Conservation (phyloP, 768 basidiomycete genomes). For the Trametes gibbosa region DNA sequence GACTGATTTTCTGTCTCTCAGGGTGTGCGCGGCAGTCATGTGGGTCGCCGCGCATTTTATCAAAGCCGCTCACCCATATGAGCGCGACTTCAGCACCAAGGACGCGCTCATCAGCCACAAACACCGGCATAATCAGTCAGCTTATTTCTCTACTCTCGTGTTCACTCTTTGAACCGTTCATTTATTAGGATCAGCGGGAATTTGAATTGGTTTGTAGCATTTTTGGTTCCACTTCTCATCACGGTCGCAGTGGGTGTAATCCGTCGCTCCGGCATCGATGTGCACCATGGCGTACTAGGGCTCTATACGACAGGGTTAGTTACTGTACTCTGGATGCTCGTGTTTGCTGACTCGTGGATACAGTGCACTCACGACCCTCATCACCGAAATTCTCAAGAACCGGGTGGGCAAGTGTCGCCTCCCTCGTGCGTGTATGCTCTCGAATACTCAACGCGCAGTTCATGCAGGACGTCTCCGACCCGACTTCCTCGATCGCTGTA, state of each 20-base stretch:
- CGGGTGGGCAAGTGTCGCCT: conserved; percentile 44
- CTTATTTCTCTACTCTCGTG: background rate
- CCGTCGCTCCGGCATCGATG: conserved; percentile 45
- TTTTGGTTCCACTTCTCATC: conserved; percentile 44
- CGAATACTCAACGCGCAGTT: background rate
- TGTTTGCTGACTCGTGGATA: background rate
- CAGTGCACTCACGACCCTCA: conserved; percentile 45
- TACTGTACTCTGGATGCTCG: too few species aligned
- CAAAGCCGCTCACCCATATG: conserved; percentile 36
- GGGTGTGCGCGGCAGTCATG: conserved; percentile 27
- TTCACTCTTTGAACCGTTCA: background rate
- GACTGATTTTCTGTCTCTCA: background rate
- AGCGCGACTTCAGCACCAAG: conserved; percentile 46
- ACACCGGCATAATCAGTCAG: conserved; percentile 48
- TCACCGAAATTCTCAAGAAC: conserved; percentile 55
- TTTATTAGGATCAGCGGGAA: conserved; percentile 44
- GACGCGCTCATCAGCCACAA: conserved; percentile 55
- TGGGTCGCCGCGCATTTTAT: conserved; percentile 44
- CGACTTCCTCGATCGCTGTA: conserved; percentile 64
- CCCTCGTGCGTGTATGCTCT: background rate
- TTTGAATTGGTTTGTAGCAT: conserved; percentile 46
- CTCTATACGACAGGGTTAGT: conserved; percentile 39
- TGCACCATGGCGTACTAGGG: conserved; percentile 60
- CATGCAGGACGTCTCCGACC: conserved; percentile 50
- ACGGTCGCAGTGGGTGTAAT: conserved; percentile 37